Conservation (phyloP, 768 basidiomycete genomes). For the Glaciozyma antarctica region DNA sequence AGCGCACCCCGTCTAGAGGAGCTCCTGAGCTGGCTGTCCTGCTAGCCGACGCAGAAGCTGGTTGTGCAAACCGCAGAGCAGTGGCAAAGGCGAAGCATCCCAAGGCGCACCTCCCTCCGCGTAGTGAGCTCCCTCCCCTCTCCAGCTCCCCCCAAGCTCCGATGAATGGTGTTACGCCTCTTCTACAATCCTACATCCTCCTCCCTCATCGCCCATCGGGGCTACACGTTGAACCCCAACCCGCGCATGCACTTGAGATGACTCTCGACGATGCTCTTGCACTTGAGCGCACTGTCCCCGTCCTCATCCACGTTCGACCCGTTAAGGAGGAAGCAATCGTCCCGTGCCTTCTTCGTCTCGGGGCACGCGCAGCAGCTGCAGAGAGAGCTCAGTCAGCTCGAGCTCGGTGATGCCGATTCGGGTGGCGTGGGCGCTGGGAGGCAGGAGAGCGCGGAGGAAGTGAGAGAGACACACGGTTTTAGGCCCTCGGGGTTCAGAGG, state of each 20-base stretch:
- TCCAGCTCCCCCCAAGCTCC: too few relatives aligned
- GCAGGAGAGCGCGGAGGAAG: background rate
- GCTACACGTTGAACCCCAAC: slow-evolving; percentile 67
- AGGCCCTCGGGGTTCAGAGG: slow-evolving; percentile 87
- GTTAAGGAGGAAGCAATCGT: slow-evolving; percentile 77
- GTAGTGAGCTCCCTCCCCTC: too few relatives aligned
- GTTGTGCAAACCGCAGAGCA: too few relatives aligned
- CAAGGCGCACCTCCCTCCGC: too few relatives aligned
- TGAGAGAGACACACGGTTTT: slow-evolving; percentile 63
- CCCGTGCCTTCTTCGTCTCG: slow-evolving; percentile 79
- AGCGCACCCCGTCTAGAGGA: too few relatives aligned
- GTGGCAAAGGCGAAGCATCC: too few relatives aligned
- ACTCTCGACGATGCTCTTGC: slow-evolving; percentile 63
- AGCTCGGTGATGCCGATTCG: background rate
- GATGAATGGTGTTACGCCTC: too few relatives aligned
- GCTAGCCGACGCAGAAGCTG: too few relatives aligned
- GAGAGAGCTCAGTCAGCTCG: background rate
- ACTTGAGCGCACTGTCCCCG: slow-evolving; percentile 62
- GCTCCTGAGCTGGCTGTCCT: too few relatives aligned
- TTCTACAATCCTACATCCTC: background rate
- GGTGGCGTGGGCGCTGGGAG: background rate
- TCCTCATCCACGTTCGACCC: slow-evolving; percentile 46
- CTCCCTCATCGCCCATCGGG: background rate
- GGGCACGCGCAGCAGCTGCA: slow-evolving; percentile 94
- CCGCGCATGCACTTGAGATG: slow-evolving; percentile 86